Percentiles rank a stretch among this genome's conserved stretches.
phyloP scores from a whole-genome alignment of 2,329 filamentous ascomycete genomes.

The Xylariaceae sp. region DNA sequence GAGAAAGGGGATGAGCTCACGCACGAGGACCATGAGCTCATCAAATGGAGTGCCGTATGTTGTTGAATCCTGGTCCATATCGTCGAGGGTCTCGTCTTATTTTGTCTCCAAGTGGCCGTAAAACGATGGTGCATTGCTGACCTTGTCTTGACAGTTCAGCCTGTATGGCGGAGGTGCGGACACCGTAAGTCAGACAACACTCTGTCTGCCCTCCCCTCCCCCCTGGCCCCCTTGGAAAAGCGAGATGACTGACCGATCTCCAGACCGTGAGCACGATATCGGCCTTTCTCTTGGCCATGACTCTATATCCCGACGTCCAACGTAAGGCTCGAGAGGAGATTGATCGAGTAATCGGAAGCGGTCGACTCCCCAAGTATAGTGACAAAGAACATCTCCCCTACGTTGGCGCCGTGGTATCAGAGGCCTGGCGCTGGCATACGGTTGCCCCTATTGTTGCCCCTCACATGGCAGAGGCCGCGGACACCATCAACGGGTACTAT shows the following conservation, averaged over 20 bases:
- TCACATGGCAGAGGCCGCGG: conserved; percentile 10
- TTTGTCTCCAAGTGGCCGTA: background rate
- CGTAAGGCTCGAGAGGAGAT: conserved; percentile 32
- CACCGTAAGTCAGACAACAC: conserved; percentile 18
- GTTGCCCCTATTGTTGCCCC: conserved; percentile 26
- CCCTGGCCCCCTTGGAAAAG: background rate
- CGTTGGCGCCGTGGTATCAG: conserved; percentile 25
- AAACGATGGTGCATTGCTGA: background rate
- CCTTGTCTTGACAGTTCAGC: background rate
- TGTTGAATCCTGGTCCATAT: background rate
- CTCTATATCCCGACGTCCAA: conserved; percentile 41
- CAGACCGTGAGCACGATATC: conserved; percentile 39
- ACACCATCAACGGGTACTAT: conserved; percentile 15
- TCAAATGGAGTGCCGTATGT: conserved; percentile 21
- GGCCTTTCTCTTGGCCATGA: conserved; percentile 44
- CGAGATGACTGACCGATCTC: background rate
- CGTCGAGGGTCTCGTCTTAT: background rate
- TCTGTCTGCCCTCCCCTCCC: too few species aligned
- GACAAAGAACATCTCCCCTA: conserved; percentile 27
- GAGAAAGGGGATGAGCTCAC: background rate
- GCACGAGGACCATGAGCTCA: conserved; percentile 7
- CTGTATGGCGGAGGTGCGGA: conserved; percentile 17
- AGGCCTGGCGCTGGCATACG: conserved; percentile 26
- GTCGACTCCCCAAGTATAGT: conserved; percentile 23
- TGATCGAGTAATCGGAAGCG: conserved; percentile 28